Base-by-base conservation (phyloP, 1,284 basidiomycete genomes). In the Puccinia triticina region DNA sequence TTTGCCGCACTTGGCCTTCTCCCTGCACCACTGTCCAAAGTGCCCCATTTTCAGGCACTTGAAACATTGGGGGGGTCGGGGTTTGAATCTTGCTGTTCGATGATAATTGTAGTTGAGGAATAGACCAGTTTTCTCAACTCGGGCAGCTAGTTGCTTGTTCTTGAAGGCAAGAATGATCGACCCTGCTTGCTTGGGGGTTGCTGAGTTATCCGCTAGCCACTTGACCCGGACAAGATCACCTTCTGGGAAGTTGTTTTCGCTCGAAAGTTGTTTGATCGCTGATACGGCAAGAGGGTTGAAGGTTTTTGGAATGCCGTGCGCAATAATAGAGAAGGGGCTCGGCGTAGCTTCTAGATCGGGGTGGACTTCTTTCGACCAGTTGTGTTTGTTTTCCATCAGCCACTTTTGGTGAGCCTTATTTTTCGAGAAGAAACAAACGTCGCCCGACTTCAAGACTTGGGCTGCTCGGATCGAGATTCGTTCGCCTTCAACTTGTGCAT, bases 21-120 rank as follows among this genome's bases (percentile, higher is more conserved):
- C 34, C 32, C 61, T 14, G 32, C 75, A 77, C 57, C 57, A 64
- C 43, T 48, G 11, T 23, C 61, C 43, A 23, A 43, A 61, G 29
- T 77, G 48, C 14, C 48, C 48, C 48, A 50, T 50, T 21, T 50
- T 14, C 14, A 50, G 48, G 16, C 48, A 50, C 43, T 67, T 78
- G 64, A 78, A 78, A 37, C 76, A 78, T 55, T 67, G 37, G 2
- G 76, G 40, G 2, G 76, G 76, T 0, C 40, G 46, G 7, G 32
- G 29, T 18, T 64, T 67, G 57, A 64, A 78, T 50, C 50, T 50
- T 23, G 43, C 48, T 14, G n/a, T 34, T 14, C 37, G 8, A 40
- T 64, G 59, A 18, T 32, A 64, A 26, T 46, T n/a, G 32, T 55
- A 67, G 11, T 69, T 43, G 23, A 78, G 23, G 64, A 50, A 78